phyloP scores from a whole-genome alignment of 352 stramenopile genomes.

The Hyaloperonospora brassicae region DNA sequence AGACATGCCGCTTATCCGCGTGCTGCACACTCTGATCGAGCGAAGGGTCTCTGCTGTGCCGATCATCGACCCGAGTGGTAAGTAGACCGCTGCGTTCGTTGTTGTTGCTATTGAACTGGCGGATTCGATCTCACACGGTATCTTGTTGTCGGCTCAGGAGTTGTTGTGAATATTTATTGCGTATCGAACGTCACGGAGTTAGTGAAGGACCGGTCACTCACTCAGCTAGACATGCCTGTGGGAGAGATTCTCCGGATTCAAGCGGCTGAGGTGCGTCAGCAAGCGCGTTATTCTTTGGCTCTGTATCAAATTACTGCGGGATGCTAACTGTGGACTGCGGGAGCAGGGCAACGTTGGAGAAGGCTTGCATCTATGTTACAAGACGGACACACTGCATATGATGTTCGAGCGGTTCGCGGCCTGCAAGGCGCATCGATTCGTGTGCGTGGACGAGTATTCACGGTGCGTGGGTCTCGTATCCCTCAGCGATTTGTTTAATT shows the following conservation, averaged over 20 bases:
- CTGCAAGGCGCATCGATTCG: constrained; percentile 78
- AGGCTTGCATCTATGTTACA: constrained; percentile 80
- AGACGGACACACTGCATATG: constrained; percentile 86
- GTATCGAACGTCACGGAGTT: constrained; percentile 87
- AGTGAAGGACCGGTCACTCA: constrained; percentile 83
- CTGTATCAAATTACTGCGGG: not conserved
- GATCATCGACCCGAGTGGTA: constrained; percentile 78
- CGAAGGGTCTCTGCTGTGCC: constrained; percentile 73
- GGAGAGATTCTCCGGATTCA: constrained; percentile 82
- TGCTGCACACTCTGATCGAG: constrained; percentile 85
- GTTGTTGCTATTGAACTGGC: constrained; percentile 1
- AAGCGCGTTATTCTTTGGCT: not conserved
- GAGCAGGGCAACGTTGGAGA: constrained; percentile 73
- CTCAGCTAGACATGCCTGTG: constrained; percentile 85
- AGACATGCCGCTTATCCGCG: constrained; percentile 90
- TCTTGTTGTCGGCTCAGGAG: constrained; percentile 26
- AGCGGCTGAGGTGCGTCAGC: constrained; percentile 58
- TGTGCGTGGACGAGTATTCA: constrained; percentile 81
- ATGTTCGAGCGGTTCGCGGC: constrained; percentile 85
- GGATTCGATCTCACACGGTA: not conserved
- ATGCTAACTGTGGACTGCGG: constrained; percentile 10
- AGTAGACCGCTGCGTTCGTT: constrained; percentile 6
- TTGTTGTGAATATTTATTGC: constrained; percentile 90
- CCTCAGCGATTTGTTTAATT: constrained; percentile 87
- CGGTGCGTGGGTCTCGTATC: constrained; percentile 79